Evolutionary conservation across 1,139 yeast genomes (phyloP), one percentile per base, ranked within the genome.

Genomic region (Lodderomyces jiufengensis): DNA sequence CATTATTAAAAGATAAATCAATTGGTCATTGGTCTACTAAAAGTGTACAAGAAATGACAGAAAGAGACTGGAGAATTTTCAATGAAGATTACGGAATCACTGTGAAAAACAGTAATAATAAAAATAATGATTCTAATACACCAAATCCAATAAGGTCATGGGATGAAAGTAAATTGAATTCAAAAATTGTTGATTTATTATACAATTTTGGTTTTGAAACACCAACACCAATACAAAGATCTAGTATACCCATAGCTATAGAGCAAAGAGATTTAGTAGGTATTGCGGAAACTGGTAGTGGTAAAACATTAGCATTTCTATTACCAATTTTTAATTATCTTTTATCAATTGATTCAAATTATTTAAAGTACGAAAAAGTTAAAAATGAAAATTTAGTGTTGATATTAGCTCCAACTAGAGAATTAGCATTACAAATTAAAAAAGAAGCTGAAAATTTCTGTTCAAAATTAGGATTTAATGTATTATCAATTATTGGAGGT

Each of bases 221-320:
- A 6, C 95, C 98, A 2, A 85, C 97, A 0, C 92, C 97, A 0
- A 82, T 92, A 41, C 98, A 92, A 54, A 62, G 96, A 43, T 95
- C 94, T 0, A 74, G 97, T 0, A 77, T 90, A 9, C 97, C 97
- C 0, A 66, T 84, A 31, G 85, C 86, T 0, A 48, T 84, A 24
- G 54, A 63, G 0, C 61, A 69, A 3, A 56, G 73, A 28, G 97
- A 92, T 55, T 70, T 87, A 4, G 71, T 90, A 18, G 97, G 96
- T 18, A 76, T 90, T n/a, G 97, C 97, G 0, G 92, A 88, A 48
- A 92, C 98, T 0, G 98, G 97, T 16, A 85, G 95, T 0, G 98
- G 97, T 52, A 92, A 92, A 55, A 92, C 98, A 0, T 66, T 88
- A 21, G 84, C 95, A 8, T 92, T 83, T 57, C 61, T 85, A 20